Conservation (phyloP, 2,329 filamentous ascomycete genomes). For the Knoxdaviesia capensis region DNA sequence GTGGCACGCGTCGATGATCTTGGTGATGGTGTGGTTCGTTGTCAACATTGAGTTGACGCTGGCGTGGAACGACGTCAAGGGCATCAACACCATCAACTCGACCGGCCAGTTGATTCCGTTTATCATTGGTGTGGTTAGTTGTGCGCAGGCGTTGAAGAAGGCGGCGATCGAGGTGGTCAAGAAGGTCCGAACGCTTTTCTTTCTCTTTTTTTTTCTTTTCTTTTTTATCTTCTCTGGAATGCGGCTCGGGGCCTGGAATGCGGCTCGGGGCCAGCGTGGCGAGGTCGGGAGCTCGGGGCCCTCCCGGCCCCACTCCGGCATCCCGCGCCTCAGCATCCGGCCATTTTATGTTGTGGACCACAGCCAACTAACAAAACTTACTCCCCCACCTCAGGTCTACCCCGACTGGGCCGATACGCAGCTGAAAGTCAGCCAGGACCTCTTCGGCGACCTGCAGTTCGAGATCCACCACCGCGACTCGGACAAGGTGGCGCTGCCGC, state of each 20-base stretch:
- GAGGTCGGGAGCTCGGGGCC: too few relatives aligned
- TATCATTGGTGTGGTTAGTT: slow-evolving; percentile 3
- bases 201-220: not conserved
- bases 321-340: too few relatives aligned
- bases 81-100: slow-evolving; percentile 1
- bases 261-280: not conserved
- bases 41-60: slow-evolving; percentile 2
- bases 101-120: slow-evolving; percentile 4
- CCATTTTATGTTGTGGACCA: too few relatives aligned
- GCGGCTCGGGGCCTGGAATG: not conserved
- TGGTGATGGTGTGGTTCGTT: slow-evolving; percentile 3
- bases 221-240: not conserved
- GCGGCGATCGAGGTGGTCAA: slow-evolving; percentile 2
- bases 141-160: slow-evolving; percentile 2
- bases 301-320: too few relatives aligned
- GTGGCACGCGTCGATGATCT: slow-evolving; percentile 1
- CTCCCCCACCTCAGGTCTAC: not conserved
- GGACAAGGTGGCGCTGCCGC: too few relatives aligned
- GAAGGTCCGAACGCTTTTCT: not conserved
- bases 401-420: slow-evolving; percentile 3
- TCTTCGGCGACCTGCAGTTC: slow-evolving; percentile 1
- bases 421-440: slow-evolving; percentile 1
- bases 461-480: not conserved
- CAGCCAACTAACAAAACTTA: not conserved
- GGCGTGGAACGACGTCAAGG: slow-evolving; percentile 1